Base-by-base conservation (phyloP, 2,329 filamentous ascomycete genomes). In the Leptodontidium sp. region DNA sequence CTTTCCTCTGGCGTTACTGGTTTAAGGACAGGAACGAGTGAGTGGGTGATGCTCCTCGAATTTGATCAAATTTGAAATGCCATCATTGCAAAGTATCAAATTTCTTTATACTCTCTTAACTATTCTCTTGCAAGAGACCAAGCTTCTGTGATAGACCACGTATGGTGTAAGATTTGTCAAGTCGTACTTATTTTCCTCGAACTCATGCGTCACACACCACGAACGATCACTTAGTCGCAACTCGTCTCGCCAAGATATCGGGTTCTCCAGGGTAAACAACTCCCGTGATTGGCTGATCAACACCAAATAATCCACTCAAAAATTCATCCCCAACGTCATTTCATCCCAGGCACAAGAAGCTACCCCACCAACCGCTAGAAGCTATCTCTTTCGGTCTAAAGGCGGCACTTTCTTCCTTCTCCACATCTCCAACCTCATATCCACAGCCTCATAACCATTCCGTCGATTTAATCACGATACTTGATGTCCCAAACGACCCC, bases 291-390 rank as follows among this genome's bases (percentile, higher is more conserved):
- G 57, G 57, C 35, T 21, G 12, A 59, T 59, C 35, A 43, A 26
- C 35, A 43, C 14, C 38, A 40, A 55, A 43, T 45, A 38, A 45
- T 59, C 57, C 57, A 59, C 57, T 43, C 57, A 45, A 59, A 59
- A 45, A 59, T 38, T 45, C 21, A 15, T 59, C 35, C 38, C 14
- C 35, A 59, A 43, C 55, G 35, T 59, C 55, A 59, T 43, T 52
- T 24, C 35, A 38, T 40, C 35, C 35, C 38, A 59, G 43, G 17
- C n/a, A 45, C 38, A 45, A n/a, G 21, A 32, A 47, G n/a, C 50
- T 64, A 64, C 62, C 62, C 62, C 62, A 64, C 62, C 57, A 53
- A 55, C 62, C 29, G 24, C 50, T 64, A 47, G 26, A 35, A 57
- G 50, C 35, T 53, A n/a, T 45, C 50, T 17, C 35, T 4, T 45